phyloP scores from a whole-genome alignment of 2,329 filamentous ascomycete species.

The Knoxdaviesia capensis region DNA sequence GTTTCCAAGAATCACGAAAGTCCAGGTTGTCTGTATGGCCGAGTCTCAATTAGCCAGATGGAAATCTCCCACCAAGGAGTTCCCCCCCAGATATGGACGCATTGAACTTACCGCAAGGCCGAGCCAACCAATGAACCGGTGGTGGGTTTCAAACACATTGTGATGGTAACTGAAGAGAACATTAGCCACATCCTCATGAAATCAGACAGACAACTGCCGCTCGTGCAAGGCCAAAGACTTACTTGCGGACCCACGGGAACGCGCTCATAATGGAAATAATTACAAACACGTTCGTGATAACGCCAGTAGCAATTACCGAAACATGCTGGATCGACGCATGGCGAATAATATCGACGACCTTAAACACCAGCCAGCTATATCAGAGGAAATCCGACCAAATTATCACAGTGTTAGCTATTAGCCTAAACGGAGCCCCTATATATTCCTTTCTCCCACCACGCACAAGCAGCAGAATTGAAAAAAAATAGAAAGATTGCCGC shows the following conservation, averaged over 20 bases:
- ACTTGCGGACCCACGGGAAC: conserved; percentile 21
- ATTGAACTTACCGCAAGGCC: conserved; percentile 14
- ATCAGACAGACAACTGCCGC: background rate
- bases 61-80: background rate
- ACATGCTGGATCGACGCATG: conserved; percentile 13
- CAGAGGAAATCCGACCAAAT: background rate
- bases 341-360: conserved; percentile 16
- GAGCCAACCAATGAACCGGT: conserved; percentile 21
- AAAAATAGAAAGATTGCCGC: too few species aligned
- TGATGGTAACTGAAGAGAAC: conserved; percentile 15
- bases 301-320: conserved; percentile 16
- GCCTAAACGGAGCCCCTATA: background rate
- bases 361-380: conserved; percentile 17
- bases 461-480: too few species aligned
- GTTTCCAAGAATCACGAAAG: conserved; percentile 18
- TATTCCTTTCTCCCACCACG: too few species aligned
- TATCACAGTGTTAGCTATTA: conserved; percentile 3
- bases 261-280: conserved; percentile 18
- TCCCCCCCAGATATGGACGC: background rate
- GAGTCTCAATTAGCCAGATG: conserved; percentile 2
- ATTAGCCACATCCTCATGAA: too few species aligned
- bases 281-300: conserved; percentile 17
- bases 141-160: conserved; percentile 19
- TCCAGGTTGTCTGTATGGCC: conserved; percentile 13
- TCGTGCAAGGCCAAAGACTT: conserved; percentile 6